Conservation (phyloP, 371 early-diverging fungal genomes). For the Blastocladiella emersonii region DNA sequence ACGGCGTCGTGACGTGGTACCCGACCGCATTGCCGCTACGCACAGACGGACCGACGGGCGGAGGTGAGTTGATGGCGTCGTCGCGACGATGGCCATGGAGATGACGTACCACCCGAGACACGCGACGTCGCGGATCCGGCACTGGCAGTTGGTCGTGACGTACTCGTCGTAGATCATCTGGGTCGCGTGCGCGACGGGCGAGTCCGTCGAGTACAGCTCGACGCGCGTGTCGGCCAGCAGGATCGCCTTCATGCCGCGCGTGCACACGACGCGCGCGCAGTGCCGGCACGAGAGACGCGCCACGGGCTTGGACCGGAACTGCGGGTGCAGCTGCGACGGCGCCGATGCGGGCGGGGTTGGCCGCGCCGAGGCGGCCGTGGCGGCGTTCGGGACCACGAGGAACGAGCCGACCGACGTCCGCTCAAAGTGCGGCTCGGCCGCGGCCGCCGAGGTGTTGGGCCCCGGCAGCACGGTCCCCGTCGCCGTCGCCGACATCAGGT, state of each 20-base stretch:
- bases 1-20: constrained; percentile 91
- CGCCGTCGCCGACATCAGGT: too few species aligned
- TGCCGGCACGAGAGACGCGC: constrained; percentile 21
- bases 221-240: constrained; percentile 27
- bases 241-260: constrained; percentile 29
- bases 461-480: too few species aligned
- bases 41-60: too few species aligned
- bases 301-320: constrained; percentile 15
- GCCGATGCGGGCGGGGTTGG: too few species aligned
- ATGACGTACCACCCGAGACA: constrained; percentile 70
- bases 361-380: too few species aligned
- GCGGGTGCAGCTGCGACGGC: constrained; percentile 3
- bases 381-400: too few species aligned
- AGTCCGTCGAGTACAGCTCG: constrained; percentile 29
- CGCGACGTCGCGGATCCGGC: constrained; percentile 85
- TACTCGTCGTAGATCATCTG: constrained; percentile 82
- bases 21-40: constrained; percentile 81
- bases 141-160: constrained; percentile 77
- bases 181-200: constrained; percentile 30
- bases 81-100: neutral
- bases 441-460: too few species aligned
- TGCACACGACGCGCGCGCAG: constrained; percentile 17
- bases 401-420: too few species aligned
- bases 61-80: too few species aligned
- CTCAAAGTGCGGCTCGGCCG: too few species aligned